These are phyloP conservation scores for Symbiodinium natans DNA, from an alignment of 73 alveolate genomes.

Conservation along the genomic window DNA sequence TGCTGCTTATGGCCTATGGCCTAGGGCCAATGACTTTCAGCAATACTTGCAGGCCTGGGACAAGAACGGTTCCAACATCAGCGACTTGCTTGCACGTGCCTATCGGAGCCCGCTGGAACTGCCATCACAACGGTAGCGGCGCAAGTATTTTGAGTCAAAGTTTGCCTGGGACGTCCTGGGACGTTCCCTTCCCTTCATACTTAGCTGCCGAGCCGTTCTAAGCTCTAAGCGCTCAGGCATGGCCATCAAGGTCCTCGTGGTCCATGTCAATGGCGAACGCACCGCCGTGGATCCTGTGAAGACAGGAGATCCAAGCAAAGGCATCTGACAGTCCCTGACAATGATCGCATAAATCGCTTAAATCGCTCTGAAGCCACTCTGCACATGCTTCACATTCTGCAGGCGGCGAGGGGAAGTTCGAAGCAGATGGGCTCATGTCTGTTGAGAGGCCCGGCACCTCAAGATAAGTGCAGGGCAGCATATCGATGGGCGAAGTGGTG, in stretches of 20 bases:
- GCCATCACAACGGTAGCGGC: too few relatives aligned
- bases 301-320: slow-evolving; percentile 87
- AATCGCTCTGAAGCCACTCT: too few relatives aligned
- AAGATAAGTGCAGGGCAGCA: too few relatives aligned
- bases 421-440: slow-evolving; percentile 76
- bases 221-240: too few relatives aligned
- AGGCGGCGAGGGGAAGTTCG: slow-evolving; percentile 89
- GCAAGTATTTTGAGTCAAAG: too few relatives aligned
- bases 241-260: slow-evolving; percentile 91
- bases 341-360: neutral
- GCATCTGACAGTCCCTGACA: neutral
- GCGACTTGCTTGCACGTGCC: neutral
- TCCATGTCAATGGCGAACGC: slow-evolving; percentile 70
- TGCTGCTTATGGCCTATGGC: too few relatives aligned
- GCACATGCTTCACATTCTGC: neutral
- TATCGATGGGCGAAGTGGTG: neutral
- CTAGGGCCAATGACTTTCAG: neutral
- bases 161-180: neutral
- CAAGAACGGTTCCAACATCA: slow-evolving; percentile 90
- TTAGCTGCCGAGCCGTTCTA: too few relatives aligned
- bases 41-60: slow-evolving; percentile 46
- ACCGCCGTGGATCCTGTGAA: slow-evolving; percentile 76
- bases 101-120: too few relatives aligned
- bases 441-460: slow-evolving; percentile 14
- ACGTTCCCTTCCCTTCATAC: too few relatives aligned